Percentiles rank a stretch among this genome's conserved stretches.
phyloP scores from a whole-genome alignment of 345 rosid species.

The Draba incana region DNA sequence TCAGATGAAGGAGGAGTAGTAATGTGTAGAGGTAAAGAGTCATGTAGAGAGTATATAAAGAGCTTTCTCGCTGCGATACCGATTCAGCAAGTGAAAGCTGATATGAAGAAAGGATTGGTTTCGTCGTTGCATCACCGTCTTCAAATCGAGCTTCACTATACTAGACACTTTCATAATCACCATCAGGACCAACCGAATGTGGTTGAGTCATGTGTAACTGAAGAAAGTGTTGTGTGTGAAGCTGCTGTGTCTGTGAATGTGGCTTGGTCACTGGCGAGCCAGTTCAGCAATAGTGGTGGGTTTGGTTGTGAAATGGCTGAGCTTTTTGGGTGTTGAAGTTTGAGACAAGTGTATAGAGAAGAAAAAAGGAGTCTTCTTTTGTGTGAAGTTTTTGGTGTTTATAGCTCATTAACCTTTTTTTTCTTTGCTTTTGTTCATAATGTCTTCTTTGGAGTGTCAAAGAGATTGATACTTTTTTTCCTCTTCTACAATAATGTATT shows the following conservation, averaged over 20 bases:
- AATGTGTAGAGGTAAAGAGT: slow-evolving; percentile 75
- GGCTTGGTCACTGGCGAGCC: slow-evolving; percentile 27
- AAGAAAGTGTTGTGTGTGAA: slow-evolving; percentile 33
- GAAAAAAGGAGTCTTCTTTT: slow-evolving; percentile 5
- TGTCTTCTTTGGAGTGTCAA: slow-evolving; percentile 17
- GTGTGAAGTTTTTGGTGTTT: slow-evolving; percentile 26
- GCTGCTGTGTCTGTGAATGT: slow-evolving; percentile 29
- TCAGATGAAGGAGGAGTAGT: slow-evolving; percentile 48
- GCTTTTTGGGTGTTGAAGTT: slow-evolving; percentile 35
- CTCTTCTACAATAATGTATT: slow-evolving; percentile 32
- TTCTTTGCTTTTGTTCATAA: slow-evolving; percentile 11
- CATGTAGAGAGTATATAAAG: slow-evolving; percentile 95
- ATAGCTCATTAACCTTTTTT: slow-evolving; percentile 11
- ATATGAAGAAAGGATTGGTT: slow-evolving; percentile 85
- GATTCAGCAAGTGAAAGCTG: slow-evolving; percentile 79
- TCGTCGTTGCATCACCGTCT: slow-evolving; percentile 81
- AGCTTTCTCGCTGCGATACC: slow-evolving; percentile 97
- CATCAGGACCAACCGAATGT: slow-evolving; percentile 6
- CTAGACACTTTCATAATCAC: slow-evolving; percentile 43
- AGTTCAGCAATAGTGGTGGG: slow-evolving; percentile 37
- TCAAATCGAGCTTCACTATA: slow-evolving; percentile 89
- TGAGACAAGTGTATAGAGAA: slow-evolving; percentile 37
- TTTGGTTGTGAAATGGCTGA: slow-evolving; percentile 35
- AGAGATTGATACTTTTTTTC: slow-evolving; percentile 8
- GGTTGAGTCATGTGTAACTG: slow-evolving; percentile 28